Evolutionary conservation across 306 rosid species (phyloP).

Genomic region (Dalbergia cultrata): DNA sequence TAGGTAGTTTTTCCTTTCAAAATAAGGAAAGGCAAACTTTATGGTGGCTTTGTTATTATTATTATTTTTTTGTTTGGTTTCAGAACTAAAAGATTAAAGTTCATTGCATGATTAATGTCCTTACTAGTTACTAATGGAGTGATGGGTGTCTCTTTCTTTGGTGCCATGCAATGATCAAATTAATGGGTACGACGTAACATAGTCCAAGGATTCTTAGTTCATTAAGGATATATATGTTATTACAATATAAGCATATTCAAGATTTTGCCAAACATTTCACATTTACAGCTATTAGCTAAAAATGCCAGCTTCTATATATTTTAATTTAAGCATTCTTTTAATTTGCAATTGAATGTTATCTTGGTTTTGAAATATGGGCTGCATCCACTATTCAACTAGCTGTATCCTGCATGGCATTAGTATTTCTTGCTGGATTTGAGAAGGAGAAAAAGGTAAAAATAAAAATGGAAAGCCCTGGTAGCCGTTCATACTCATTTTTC

Average conservation of each 20-base stretch:
- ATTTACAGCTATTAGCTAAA: slow-evolving; percentile 19
- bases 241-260: background rate
- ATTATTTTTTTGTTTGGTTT: background rate
- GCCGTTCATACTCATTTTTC: background rate
- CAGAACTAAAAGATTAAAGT: background rate
- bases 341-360: background rate
- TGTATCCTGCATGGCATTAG: background rate
- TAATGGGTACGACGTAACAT: background rate
- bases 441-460: background rate
- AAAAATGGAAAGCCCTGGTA: background rate
- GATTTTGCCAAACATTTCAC: background rate
- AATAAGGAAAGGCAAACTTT: background rate
- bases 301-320: background rate
- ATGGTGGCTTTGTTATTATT: background rate
- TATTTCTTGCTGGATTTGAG: slow-evolving; percentile 1
- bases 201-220: slow-evolving; percentile 16
- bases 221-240: background rate
- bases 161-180: slow-evolving; percentile 19
- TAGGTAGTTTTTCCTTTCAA: background rate
- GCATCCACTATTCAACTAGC: background rate
- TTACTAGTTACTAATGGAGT: background rate
- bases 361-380: background rate
- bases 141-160: background rate
- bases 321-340: background rate
- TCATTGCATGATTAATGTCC: background rate